Evolutionary conservation across 2,329 filamentous ascomycete species (phyloP).

Genomic region (Hypomyces rosellus): DNA sequence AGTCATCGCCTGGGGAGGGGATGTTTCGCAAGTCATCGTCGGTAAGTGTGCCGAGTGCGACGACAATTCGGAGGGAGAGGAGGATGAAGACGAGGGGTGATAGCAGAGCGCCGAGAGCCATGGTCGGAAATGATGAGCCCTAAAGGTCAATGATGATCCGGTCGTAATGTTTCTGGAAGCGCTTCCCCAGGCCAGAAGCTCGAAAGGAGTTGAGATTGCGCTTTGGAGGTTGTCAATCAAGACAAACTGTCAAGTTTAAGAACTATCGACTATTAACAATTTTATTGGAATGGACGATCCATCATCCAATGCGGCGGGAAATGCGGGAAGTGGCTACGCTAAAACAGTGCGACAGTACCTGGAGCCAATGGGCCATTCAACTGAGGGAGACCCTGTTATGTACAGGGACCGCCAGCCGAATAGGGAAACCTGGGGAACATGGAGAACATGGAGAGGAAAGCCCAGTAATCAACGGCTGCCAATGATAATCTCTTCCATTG

Average conservation of each 20-base stretch:
- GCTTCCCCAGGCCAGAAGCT: background rate
- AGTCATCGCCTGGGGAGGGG: conserved; percentile 65
- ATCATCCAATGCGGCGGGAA: too few species aligned
- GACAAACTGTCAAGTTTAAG: background rate
- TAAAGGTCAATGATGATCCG: background rate
- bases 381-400: too few species aligned
- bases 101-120: conserved; percentile 11
- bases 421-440: too few species aligned
- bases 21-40: conserved; percentile 67
- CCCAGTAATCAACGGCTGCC: too few species aligned
- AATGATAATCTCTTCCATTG: too few species aligned
- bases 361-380: too few species aligned
- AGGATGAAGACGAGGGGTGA: conserved; percentile 16
- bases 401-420: too few species aligned
- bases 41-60: conserved; percentile 52
- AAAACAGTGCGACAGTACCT: too few species aligned
- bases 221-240: background rate
- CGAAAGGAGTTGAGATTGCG: background rate
- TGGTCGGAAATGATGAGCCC: conserved; percentile 10
- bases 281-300: too few species aligned
- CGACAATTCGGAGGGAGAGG: conserved; percentile 15
- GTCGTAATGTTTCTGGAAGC: background rate
- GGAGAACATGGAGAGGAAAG: too few species aligned
- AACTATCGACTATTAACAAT: too few species aligned
- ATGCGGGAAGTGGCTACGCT: too few species aligned